Base-by-base conservation (phyloP, 108 stramenopile species). In the Parmales sp. region DNA sequence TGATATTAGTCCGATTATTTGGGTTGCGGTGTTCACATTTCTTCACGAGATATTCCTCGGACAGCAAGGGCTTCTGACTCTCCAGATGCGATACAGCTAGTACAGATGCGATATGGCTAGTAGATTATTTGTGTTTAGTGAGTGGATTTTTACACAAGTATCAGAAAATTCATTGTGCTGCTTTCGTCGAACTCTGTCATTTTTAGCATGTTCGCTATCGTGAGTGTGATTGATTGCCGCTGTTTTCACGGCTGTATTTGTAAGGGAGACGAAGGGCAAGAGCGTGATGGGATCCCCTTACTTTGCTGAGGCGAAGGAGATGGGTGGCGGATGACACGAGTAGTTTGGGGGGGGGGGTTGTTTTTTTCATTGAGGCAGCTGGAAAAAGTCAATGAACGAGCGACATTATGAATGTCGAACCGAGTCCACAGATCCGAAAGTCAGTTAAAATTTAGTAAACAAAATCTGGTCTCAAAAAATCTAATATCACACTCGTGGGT, bases 1-100 rank as follows among this genome's bases (percentile, higher is more conserved):
- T n/a, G 95, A 97, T 74, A 92, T 97, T 68, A 94, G 91, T 48
- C 94, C 95, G 18, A 90, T 97, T 18, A 88, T 95, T 3, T 97
- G 95, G 95, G 67, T 97, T 37, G 90, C 84, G 22, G 70, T 97
- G 44, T 90, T 90, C 54, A 89, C 89, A 7, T 95, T 97, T 72
- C 66, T 97, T 63, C 86, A 89, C 71, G 95, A 97, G 74, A 95
- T 95, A 48, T 71, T 95, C 60, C 67, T 94, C 70, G 93, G 95
- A 31, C 93, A 93, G 82, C 95, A 97, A 77, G 95, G 95, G 16
- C 69, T 97, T 29, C 68, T 97, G 46, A 93, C 90, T 28, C 88
- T 96, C 79, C 90, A 92, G 70, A 86, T 92, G 72, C 90, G 88
- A 69, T 92, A 92, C 63, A 89, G 91, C 19, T n/a, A n/a, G n/a